These are phyloP conservation scores for Pseudogymnoascus sp. DNA, from an alignment of 2,329 filamentous ascomycete genomes.

Conservation along the genomic window DNA sequence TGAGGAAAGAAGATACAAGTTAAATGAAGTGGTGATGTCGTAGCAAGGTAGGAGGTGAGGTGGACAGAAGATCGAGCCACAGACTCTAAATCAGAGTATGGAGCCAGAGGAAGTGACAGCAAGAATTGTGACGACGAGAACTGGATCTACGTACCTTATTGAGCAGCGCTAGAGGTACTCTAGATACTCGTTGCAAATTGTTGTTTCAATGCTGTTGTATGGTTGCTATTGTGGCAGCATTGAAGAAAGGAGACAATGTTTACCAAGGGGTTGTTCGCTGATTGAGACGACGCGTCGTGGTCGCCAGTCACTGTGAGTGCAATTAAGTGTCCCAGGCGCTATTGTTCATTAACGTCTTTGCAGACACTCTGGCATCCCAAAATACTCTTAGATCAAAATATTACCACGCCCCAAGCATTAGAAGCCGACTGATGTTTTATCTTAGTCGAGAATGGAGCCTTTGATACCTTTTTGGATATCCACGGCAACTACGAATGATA, in stretches of 20 bases:
- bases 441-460: not conserved
- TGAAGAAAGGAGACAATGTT: not conserved
- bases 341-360: not conserved
- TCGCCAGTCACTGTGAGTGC: not conserved
- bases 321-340: not conserved
- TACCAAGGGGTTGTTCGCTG: not conserved
- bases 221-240: not conserved
- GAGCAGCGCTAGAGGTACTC: slow-evolving; percentile 13
- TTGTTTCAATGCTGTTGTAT: not conserved
- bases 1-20: not conserved
- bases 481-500: not conserved
- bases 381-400: not conserved
- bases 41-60: not conserved
- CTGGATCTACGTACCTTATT: not conserved
- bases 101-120: not conserved
- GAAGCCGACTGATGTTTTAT: not conserved
- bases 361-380: not conserved
- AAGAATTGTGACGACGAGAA: not conserved
- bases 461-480: not conserved
- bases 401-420: not conserved
- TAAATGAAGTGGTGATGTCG: not conserved
- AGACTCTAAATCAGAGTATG: not conserved
- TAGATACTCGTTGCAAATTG: slow-evolving; percentile 9
- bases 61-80: not conserved
- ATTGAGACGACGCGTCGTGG: not conserved